These are phyloP conservation scores for Pseudopyricularia cyperi DNA, from an alignment of 2,329 filamentous ascomycete genomes.

Conservation along the genomic window DNA sequence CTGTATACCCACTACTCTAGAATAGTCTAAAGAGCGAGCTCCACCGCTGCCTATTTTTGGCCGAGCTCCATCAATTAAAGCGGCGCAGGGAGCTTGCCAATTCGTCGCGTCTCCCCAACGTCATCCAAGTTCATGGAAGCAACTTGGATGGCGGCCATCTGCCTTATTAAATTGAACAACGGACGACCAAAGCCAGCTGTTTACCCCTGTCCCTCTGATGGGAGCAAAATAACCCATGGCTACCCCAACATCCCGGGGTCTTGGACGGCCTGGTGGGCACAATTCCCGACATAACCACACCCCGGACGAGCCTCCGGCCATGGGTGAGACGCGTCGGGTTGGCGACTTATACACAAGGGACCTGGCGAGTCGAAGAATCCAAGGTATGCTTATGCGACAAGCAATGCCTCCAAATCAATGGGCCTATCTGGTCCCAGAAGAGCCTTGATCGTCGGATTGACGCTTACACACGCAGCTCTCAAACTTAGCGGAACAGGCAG, in stretches of 20 bases:
- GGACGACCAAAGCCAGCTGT: too few relatives aligned
- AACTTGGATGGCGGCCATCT: too few relatives aligned
- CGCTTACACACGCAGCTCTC: neutral
- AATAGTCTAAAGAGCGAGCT: neutral
- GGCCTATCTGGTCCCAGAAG: neutral
- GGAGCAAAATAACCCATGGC: neutral
- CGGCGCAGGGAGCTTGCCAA: too few relatives aligned
- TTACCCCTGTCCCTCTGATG: neutral
- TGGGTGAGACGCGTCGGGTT: neutral
- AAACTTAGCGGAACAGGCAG: slow-evolving; percentile 3
- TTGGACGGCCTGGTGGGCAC: neutral
- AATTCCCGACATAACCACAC: neutral
- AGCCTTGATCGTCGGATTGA: neutral
- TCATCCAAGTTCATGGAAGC: neutral
- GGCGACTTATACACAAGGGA: neutral
- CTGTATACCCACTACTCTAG: too few relatives aligned
- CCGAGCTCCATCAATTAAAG: too few relatives aligned
- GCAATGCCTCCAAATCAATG: neutral
- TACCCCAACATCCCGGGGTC: neutral
- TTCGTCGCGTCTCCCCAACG: neutral
- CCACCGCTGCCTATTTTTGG: too few relatives aligned
- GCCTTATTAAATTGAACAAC: neutral
- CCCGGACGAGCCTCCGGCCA: neutral
- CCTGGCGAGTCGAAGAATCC: neutral
- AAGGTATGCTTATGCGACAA: neutral